These are phyloP conservation scores for Lactifluus hygrophoroides DNA, from an alignment of 768 basidiomycete species.

Conservation along the genomic window DNA sequence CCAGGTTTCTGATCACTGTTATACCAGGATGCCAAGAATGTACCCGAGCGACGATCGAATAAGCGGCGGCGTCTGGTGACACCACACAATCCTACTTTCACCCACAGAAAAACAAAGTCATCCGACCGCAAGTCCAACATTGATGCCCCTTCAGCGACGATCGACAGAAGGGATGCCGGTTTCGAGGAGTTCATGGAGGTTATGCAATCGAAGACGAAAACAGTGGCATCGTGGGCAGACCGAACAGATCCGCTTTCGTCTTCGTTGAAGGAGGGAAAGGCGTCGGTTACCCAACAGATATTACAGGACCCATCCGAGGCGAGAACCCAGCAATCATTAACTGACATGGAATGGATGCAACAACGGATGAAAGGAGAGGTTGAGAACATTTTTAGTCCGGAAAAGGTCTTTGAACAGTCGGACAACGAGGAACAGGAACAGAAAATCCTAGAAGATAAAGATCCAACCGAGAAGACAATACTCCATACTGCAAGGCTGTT, in stretches of 20 bases:
- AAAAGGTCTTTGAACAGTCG: slow-evolving; percentile 54
- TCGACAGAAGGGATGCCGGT: slow-evolving; percentile 27
- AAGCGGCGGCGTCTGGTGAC: slow-evolving; percentile 52
- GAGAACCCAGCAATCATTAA: slow-evolving; percentile 34
- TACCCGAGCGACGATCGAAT: slow-evolving; percentile 56
- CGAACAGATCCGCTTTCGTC: slow-evolving; percentile 24
- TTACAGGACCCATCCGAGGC: slow-evolving; percentile 15
- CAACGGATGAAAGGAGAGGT: slow-evolving; percentile 47
- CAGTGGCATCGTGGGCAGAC: slow-evolving; percentile 61
- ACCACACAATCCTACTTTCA: slow-evolving; percentile 20
- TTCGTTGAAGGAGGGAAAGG: slow-evolving; percentile 20
- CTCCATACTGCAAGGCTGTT: slow-evolving; percentile 75
- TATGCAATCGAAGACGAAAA: slow-evolving; percentile 56
- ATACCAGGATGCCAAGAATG: slow-evolving; percentile 56
- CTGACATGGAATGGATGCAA: slow-evolving; percentile 72
- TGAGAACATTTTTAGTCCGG: slow-evolving; percentile 27
- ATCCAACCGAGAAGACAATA: slow-evolving; percentile 40
- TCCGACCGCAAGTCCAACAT: not conserved
- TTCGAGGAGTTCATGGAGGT: slow-evolving; percentile 64
- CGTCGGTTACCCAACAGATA: not conserved
- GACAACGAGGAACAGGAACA: slow-evolving; percentile 40
- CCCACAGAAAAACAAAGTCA: slow-evolving; percentile 8
- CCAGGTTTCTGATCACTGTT: not conserved
- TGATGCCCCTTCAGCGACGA: slow-evolving; percentile 7
- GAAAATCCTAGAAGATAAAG: slow-evolving; percentile 10